Percentiles rank a stretch among this genome's conserved stretches.
Conservation (phyloP, 2,329 filamentous ascomycete species). For the Rutstroemia sp. region DNA sequence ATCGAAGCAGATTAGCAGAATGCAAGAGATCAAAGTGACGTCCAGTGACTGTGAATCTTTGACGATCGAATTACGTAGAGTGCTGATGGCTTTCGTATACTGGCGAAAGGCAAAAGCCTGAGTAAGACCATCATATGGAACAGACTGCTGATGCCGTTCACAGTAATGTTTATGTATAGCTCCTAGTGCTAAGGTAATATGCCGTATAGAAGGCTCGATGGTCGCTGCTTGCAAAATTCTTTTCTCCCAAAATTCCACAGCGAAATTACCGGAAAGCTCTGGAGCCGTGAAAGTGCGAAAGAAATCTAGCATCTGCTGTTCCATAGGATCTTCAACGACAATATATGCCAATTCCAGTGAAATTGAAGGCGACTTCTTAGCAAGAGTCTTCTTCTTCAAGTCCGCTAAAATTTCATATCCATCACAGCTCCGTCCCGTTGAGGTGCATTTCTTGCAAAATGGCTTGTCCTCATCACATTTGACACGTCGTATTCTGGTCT, state of each 20-base stretch:
- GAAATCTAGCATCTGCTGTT: conserved; percentile 19
- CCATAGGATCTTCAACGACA: conserved; percentile 16
- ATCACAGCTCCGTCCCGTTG: conserved; percentile 26
- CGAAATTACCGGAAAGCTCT: conserved; percentile 20
- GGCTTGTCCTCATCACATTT: conserved; percentile 29
- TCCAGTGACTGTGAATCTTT: conserved; percentile 20
- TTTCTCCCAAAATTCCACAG: conserved; percentile 23
- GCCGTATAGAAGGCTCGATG: conserved; percentile 22
- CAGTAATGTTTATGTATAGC: conserved; percentile 24
- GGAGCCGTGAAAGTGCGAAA: conserved; percentile 21
- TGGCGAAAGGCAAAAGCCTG: conserved; percentile 46
- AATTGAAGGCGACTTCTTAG: not conserved
- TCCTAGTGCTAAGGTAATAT: conserved; percentile 26
- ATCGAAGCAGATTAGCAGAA: conserved; percentile 61
- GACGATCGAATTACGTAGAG: conserved; percentile 22
- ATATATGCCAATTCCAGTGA: not conserved
- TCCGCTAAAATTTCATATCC: conserved; percentile 18
- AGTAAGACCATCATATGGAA: conserved; percentile 9
- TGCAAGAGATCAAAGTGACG: conserved; percentile 51
- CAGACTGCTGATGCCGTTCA: conserved; percentile 38
- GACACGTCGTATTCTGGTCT: conserved; percentile 23
- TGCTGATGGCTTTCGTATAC: conserved; percentile 48
- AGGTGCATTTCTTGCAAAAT: conserved; percentile 26
- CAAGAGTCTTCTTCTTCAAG: not conserved
- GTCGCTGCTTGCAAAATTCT: conserved; percentile 19